These are phyloP conservation scores for Rhododendron molle DNA, from an alignment of 148 eudicot species.

Conservation along the genomic window DNA sequence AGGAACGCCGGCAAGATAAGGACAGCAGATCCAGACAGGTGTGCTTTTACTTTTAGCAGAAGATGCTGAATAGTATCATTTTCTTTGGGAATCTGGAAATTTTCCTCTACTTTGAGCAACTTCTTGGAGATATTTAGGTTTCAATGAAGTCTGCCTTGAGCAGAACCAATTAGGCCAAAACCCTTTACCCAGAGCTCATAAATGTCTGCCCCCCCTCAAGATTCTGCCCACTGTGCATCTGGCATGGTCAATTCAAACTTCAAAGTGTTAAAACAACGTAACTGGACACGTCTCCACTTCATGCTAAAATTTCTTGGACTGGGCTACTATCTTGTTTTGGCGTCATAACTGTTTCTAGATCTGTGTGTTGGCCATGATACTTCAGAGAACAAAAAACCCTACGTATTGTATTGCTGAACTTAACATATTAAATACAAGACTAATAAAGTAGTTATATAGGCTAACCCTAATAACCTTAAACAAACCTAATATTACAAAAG, in stretches of 20 bases:
- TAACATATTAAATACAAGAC: no score
- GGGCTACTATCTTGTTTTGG: background rate
- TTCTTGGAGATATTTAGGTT: background rate
- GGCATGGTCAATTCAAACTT: background rate
- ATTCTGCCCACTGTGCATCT: background rate
- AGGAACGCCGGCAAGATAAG: constrained; percentile 26
- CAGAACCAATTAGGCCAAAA: background rate
- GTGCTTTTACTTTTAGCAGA: background rate
- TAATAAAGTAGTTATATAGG: no score
- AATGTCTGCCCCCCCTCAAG: background rate
- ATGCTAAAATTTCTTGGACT: background rate
- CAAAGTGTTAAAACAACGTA: background rate
- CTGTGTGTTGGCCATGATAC: background rate
- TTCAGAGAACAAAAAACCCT: no score
- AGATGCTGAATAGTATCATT: background rate
- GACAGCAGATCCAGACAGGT: constrained; percentile 33
- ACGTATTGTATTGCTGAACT: no score
- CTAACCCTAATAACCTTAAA: no score
- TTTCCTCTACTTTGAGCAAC: background rate
- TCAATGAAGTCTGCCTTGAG: background rate
- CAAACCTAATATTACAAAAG: no score
- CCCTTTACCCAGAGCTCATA: background rate
- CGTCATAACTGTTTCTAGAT: background rate
- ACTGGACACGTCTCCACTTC: background rate
- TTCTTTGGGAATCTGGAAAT: background rate